Evolutionary conservation across 192 early-diverging fungal genomes (phyloP).

Genomic region (Entomortierella chlamydospora): DNA sequence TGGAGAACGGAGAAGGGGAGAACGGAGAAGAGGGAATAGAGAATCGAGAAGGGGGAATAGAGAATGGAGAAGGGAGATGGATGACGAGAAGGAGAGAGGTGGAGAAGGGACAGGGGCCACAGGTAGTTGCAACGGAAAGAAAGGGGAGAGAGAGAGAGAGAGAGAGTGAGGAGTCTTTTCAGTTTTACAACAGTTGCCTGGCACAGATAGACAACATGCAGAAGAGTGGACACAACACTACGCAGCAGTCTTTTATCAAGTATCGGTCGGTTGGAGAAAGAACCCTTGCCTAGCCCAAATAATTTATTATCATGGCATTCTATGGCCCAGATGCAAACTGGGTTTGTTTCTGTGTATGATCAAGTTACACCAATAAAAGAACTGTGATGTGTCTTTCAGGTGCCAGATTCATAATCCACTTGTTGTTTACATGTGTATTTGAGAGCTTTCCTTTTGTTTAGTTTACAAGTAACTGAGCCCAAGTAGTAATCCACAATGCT

Average conservation of each 20-base stretch:
- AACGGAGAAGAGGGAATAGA: neutral
- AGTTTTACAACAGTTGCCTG: no score
- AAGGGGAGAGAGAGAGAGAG: neutral
- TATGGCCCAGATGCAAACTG: no score
- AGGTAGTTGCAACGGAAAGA: neutral
- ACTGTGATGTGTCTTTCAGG: neutral
- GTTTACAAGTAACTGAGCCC: no score
- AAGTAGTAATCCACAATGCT: no score
- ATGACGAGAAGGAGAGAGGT: neutral
- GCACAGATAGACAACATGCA: no score
- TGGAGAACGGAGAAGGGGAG: constrained; percentile 4
- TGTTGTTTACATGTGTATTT: neutral
- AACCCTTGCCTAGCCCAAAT: no score
- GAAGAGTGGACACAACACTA: no score
- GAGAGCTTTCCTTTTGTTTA: neutral
- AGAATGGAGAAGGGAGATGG: neutral
- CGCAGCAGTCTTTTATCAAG: no score
- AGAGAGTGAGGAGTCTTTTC: no score
- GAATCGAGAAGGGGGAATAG: neutral
- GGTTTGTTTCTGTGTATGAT: neutral
- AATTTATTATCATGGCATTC: no score
- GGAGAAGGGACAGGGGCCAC: neutral
- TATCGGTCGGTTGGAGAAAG: no score
- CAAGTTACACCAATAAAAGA: neutral
- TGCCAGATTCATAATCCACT: constrained; percentile 2